Conservation (phyloP, 495 filamentous ascomycete genomes). For the Neurospora terricola region DNA sequence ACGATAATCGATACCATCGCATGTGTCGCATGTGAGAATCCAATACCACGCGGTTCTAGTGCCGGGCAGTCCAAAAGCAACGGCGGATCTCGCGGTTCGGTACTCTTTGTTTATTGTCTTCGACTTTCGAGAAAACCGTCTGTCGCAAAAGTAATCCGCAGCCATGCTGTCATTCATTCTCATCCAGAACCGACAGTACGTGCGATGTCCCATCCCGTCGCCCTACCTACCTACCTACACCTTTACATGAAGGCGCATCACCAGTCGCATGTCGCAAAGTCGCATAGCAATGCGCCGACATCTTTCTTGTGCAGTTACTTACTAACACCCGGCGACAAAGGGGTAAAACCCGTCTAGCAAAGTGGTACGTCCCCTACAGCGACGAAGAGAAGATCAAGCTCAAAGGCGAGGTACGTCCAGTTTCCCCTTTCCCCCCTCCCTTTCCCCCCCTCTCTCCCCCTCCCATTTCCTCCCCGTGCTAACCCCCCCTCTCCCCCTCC, state of each 20-base stretch:
- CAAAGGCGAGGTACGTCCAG: slow-evolving; percentile 62
- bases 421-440: slow-evolving; percentile 1
- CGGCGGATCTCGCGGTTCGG: not conserved
- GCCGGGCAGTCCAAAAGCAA: not conserved
- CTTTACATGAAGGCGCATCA: slow-evolving; percentile 72
- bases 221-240: not conserved
- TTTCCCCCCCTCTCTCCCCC: not conserved
- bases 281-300: slow-evolving; percentile 44
- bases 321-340: slow-evolving; percentile 33
- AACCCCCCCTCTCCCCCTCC: not conserved
- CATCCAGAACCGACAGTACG: slow-evolving; percentile 91
- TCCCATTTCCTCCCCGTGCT: not conserved
- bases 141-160: slow-evolving; percentile 4
- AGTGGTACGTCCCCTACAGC: slow-evolving; percentile 97
- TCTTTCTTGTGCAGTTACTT: not conserved
- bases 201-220: not conserved
- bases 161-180: slow-evolving; percentile 82
- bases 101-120: not conserved
- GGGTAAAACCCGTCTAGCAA: slow-evolving; percentile 95
- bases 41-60: not conserved
- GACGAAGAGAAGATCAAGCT: slow-evolving; percentile 95
- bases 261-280: slow-evolving; percentile 97
- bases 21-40: not conserved
- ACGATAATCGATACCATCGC: not conserved
- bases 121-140: not conserved